A percentile compares a stretch with the other conserved stretches of the same genome.
Evolutionary conservation across 169 alveolate genomes (phyloP).

Genomic region (Eimeria sp.): DNA sequence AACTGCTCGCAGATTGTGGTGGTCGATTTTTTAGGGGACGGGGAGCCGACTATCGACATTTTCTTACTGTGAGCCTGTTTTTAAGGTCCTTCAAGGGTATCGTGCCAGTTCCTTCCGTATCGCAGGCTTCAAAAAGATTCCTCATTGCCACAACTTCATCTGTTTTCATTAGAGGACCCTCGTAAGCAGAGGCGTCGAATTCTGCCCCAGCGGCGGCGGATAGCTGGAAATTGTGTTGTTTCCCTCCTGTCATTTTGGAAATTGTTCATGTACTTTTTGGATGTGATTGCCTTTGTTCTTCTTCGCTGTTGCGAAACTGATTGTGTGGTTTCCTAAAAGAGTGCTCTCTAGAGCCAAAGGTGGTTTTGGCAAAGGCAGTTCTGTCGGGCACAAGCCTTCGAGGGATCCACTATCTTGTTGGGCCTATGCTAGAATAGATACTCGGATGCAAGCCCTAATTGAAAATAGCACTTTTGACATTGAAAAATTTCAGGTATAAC

Average conservation of each 20-base stretch:
- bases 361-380: neutral
- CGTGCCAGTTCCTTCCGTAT: slow-evolving; percentile 62
- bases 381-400: neutral
- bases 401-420: neutral
- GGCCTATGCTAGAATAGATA: neutral
- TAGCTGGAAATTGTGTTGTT: neutral
- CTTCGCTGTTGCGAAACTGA: neutral
- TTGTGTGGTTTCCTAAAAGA: neutral
- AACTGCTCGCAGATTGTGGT: neutral
- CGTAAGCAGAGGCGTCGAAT: slow-evolving; percentile 76
- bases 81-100: slow-evolving; percentile 69
- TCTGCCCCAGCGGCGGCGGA: slow-evolving; percentile 30
- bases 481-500: neutral
- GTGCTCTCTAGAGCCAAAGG: neutral
- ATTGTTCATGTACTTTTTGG: neutral
- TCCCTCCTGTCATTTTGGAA: slow-evolving; percentile 16
- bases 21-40: neutral
- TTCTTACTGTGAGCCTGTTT: slow-evolving; percentile 48
- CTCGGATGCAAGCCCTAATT: neutral
- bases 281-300: neutral
- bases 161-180: slow-evolving; percentile 79
- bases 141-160: slow-evolving; percentile 77
- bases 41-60: neutral
- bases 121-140: slow-evolving; percentile 81
- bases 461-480: neutral